These are phyloP conservation scores for Neopestalotiopsis clavispora DNA, from an alignment of 2,329 filamentous ascomycete species.

Conservation along the genomic window DNA sequence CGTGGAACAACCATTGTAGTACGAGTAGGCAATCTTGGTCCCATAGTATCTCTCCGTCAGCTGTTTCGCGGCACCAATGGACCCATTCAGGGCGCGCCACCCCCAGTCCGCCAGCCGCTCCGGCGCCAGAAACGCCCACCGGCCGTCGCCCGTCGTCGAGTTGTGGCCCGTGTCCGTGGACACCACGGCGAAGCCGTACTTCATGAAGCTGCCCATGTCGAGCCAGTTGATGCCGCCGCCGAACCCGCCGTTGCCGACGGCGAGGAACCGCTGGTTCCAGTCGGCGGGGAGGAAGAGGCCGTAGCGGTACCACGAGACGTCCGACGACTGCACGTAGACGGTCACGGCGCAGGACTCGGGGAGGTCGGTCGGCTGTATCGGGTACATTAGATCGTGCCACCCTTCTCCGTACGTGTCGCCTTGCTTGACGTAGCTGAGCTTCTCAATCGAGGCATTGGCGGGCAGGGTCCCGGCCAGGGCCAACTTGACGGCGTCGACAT, in stretches of 20 bases:
- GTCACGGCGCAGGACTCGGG: constrained; percentile 45
- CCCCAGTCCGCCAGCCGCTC: constrained; percentile 43
- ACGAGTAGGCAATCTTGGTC: constrained; percentile 47
- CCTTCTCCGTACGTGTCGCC: constrained; percentile 44
- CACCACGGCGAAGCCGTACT: constrained; percentile 46
- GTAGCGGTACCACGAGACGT: constrained; percentile 39
- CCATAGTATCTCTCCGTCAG: constrained; percentile 54
- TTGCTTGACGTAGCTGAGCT: constrained; percentile 31
- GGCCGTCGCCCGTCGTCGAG: constrained; percentile 33
- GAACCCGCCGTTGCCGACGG: constrained; percentile 45
- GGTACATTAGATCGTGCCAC: constrained; percentile 36
- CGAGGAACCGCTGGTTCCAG: constrained; percentile 43
- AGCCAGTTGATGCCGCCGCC: constrained; percentile 41
- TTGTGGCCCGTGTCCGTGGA: constrained; percentile 51
- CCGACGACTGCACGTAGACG: constrained; percentile 37
- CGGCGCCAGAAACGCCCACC: constrained; percentile 45
- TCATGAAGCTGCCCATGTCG: constrained; percentile 35
- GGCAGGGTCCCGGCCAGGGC: constrained; percentile 25
- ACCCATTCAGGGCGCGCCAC: constrained; percentile 50
- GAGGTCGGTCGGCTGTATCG: constrained; percentile 40
- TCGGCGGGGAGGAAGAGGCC: constrained; percentile 42
- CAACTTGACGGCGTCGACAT: constrained; percentile 25
- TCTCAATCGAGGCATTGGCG: constrained; percentile 32
- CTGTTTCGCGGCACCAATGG: constrained; percentile 51
- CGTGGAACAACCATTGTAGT: constrained; percentile 63